A percentile compares a stretch with the other conserved stretches of the same genome.
phyloP scores from a whole-genome alignment of 2,329 filamentous ascomycete genomes.

The Apiospora kogelbergensis region DNA sequence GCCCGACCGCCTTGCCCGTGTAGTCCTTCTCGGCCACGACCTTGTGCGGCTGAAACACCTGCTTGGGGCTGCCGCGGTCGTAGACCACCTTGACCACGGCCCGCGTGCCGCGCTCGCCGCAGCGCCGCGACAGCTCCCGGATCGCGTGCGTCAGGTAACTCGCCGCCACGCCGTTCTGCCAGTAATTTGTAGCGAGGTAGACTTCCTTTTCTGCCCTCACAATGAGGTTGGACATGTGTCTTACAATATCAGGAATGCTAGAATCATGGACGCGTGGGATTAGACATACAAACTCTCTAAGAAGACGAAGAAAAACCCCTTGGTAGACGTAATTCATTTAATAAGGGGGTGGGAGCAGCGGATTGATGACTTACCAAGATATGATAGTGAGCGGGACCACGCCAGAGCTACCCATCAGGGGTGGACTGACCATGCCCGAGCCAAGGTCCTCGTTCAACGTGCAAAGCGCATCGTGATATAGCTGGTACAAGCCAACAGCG shows the following conservation, averaged over 20 bases:
- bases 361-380: conserved; percentile 44
- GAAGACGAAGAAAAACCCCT: not conserved
- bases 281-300: too few relatives aligned
- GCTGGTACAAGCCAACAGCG: conserved; percentile 31
- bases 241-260: conserved; percentile 65
- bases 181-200: conserved; percentile 73
- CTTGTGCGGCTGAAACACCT: conserved; percentile 66
- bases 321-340: too few relatives aligned
- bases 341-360: too few relatives aligned
- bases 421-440: conserved; percentile 51
- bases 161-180: conserved; percentile 69
- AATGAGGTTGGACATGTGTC: conserved; percentile 77
- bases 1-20: conserved; percentile 53
- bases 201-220: conserved; percentile 71
- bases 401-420: conserved; percentile 55
- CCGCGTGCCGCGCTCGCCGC: conserved; percentile 53
- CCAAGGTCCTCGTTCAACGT: conserved; percentile 52
- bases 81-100: conserved; percentile 75
- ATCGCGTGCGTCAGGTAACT: conserved; percentile 67
- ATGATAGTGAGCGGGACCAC: conserved; percentile 69
- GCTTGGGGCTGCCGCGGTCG: conserved; percentile 66
- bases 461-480: conserved; percentile 65
- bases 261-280: too few relatives aligned
- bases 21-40: conserved; percentile 58
- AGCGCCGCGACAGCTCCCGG: conserved; percentile 66